Conservation (phyloP, 306 rosid species). For the Begonia peltatifolia region DNA sequence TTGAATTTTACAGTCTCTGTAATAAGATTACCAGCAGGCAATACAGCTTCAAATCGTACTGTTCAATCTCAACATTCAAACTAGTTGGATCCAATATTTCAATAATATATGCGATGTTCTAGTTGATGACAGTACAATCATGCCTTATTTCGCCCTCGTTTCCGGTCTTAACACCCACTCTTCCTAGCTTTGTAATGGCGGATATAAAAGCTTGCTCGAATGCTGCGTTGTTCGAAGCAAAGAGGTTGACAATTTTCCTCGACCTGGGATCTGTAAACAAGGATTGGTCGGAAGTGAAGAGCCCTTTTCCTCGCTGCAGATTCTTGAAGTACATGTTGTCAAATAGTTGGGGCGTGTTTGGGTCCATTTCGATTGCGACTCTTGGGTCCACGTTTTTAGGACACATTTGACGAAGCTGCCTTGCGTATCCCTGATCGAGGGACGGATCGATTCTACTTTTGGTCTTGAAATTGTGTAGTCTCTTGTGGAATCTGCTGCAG, state of each 20-base stretch:
- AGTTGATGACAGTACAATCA: constrained; percentile 41
- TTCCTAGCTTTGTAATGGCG: constrained; percentile 67
- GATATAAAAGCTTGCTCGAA: constrained; percentile 43
- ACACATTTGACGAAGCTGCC: constrained; percentile 33
- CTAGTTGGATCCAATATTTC: too few species aligned
- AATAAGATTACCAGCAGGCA: too few species aligned
- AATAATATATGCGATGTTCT: neutral
- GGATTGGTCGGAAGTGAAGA: constrained; percentile 66
- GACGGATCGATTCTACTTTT: constrained; percentile 49
- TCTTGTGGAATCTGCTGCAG: constrained; percentile 36
- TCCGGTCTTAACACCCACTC: constrained; percentile 44
- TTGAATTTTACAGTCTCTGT: too few species aligned
- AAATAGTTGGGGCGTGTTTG: constrained; percentile 35
- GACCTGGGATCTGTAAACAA: constrained; percentile 43
- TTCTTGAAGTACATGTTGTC: constrained; percentile 70
- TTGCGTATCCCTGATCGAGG: constrained; percentile 33
- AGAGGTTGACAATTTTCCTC: constrained; percentile 39
- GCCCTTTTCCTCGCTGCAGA: constrained; percentile 62
- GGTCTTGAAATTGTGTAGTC: constrained; percentile 47
- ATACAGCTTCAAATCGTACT: too few species aligned
- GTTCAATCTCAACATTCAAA: too few species aligned
- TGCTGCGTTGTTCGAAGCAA: constrained; percentile 51
- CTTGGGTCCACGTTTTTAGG: constrained; percentile 50
- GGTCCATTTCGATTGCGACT: constrained; percentile 44
- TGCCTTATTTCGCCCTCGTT: constrained; percentile 52